Percentiles rank a stretch among this genome's conserved stretches.
phyloP scores from a whole-genome alignment of 1,139 yeast species.

The Suhomyces guaymorum region DNA sequence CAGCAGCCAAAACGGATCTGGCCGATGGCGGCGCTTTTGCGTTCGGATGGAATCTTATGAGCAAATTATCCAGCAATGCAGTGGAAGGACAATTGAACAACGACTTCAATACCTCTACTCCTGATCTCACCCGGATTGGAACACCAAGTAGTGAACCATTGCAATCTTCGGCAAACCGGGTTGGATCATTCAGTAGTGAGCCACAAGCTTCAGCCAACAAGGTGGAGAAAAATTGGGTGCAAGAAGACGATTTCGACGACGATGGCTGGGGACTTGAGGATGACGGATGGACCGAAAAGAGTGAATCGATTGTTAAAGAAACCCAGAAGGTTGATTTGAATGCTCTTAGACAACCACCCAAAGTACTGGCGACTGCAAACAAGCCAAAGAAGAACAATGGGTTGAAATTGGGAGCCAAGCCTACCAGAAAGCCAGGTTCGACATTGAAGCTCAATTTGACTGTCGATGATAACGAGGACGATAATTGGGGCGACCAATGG shows the following conservation, averaged over 20 bases:
- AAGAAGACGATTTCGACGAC: slow-evolving; percentile 9
- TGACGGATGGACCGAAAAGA: slow-evolving; percentile 25
- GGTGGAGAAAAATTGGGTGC: slow-evolving; percentile 3
- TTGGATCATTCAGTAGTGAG: no score
- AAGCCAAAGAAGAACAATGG: slow-evolving; percentile 21
- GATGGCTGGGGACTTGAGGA: slow-evolving; percentile 14
- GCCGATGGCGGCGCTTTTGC: slow-evolving; percentile 16
- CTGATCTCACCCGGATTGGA: slow-evolving; percentile 36
- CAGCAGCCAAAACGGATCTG: slow-evolving; percentile 1
- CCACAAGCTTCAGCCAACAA: no score
- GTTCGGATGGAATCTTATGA: slow-evolving; percentile 44
- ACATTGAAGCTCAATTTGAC: slow-evolving; percentile 41
- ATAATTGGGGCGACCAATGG: slow-evolving; percentile 48
- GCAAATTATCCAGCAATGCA: slow-evolving; percentile 34
- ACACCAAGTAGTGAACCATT: slow-evolving; percentile 25
- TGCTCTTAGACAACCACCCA: slow-evolving; percentile 6
- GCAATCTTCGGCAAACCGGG: not conserved
- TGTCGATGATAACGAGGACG: slow-evolving; percentile 48
- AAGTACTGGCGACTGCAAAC: slow-evolving; percentile 10
- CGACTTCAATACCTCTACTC: slow-evolving; percentile 43
- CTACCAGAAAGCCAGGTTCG: slow-evolving; percentile 25
- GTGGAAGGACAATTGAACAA: slow-evolving; percentile 39
- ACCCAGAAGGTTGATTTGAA: slow-evolving; percentile 8
- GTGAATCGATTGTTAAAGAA: slow-evolving; percentile 13
- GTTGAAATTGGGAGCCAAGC: slow-evolving; percentile 32